Evolutionary conservation across 2,329 filamentous ascomycete genomes (phyloP), one percentile per base, ranked within the genome.

Genomic region (Ilyonectria sp.): DNA sequence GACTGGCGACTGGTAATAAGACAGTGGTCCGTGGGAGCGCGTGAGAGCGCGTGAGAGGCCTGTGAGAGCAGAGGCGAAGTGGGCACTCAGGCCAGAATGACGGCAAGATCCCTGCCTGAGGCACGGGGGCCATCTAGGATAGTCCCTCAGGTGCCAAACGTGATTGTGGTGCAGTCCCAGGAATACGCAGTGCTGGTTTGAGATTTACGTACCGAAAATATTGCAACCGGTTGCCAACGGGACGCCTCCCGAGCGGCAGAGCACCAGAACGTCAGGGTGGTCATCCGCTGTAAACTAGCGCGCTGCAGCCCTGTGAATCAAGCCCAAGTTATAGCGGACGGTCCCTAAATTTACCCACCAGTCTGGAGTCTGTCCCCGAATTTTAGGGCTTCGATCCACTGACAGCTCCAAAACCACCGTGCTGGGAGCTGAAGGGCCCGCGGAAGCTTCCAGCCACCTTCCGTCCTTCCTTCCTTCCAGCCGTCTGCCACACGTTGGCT

Each of bases 51-150:
- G 31, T 65, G 56, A 58, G 52, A 71, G 71, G 57, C 69, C 54
- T 71, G 64, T 67, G 60, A 72, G 66, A 60, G 35, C 53, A 60
- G 63, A 63, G 43, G 50, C 60, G 49, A 64, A 53, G 67, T 63
- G 58, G 60, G 65, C 68, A 60, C 69, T 74, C 61, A 65, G 63
- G 35, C 69, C 69, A 74, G 53, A 63, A 69, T 71, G 71, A 71
- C 47, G 56, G 67, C 26, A n/a, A 46, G 6, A 54, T 23, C 31
- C 29, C 2, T 76, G 79, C 79, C 79, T 80, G 59, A 80, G 79
- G 79, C 79, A 76, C 8, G 3, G 6, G 17, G n/a, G 46, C 43
- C n/a, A 31, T 53, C 40, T 10, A 19, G 52, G 19, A 50, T 70
- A 53, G 23, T 75, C 71, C 73, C 72, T 74, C 69, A 74, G 70